Base-by-base conservation (phyloP, 2,329 filamentous ascomycete genomes). In the Macrophomina pseudophaseolina region DNA sequence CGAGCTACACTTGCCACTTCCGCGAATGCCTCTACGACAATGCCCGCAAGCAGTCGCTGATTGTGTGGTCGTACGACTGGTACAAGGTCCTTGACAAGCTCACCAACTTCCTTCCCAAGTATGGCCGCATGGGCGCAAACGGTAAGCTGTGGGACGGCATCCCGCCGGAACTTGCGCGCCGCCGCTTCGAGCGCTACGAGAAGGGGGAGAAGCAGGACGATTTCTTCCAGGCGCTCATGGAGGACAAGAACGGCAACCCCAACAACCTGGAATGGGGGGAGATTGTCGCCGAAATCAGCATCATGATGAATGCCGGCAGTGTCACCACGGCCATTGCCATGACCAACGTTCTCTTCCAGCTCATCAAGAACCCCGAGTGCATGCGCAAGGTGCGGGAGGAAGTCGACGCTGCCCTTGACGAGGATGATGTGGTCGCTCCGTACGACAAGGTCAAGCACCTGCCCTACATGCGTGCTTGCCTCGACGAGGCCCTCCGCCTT, bases 11-110 rank as follows among this genome's bases (percentile, higher is more conserved):
- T 32, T 79, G 80, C 56, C 79, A 82, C 68, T 82, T 83, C 68
- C 82, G 84, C n/a, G 79, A 83, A 62, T 81, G 79, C 32, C 79
- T 88, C 2, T 83, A 87, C 69, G 79, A 81, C 32, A 85, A 78
- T 16, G 83, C 82, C 2, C 77, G 80, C 18, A 83, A 82, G n/a
- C 83, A 86, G 65, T 83, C 84, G 0, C 74, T 80, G 0, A 76
- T 86, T 1, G 73, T 84, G 23, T 87, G 83, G 82, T 74, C 79
- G 7, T 86, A 85, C 68, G 78, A 80, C 11, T 85, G 82, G 81
- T 88, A 84, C 71, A 76, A 80, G 5, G 66, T 80, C 16, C 72
- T 85, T 16, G 79, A 81, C 68, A 82, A 82, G 70, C 53, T 86
- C 0, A 79, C 81, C 18, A 82, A 84, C 60, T 65, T 84, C 28